Conservation (phyloP, 305 asterid species). For the Fraxinus latifolia region DNA sequence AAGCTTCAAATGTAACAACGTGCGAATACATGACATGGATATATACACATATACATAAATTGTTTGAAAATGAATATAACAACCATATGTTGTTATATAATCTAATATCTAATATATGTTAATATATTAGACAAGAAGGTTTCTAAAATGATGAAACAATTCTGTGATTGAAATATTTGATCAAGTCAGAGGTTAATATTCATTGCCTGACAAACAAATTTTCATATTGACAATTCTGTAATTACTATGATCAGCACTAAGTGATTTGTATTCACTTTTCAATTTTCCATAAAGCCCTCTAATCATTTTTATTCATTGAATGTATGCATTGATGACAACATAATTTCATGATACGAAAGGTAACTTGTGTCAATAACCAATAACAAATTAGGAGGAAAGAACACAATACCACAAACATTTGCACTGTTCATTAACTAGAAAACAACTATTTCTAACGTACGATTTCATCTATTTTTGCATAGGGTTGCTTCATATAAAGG, state of each 20-base stretch:
- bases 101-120: background rate
- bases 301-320: background rate
- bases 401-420: background rate
- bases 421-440: background rate
- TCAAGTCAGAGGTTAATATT: background rate
- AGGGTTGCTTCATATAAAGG: background rate
- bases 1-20: background rate
- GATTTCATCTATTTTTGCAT: background rate
- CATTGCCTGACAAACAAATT: background rate
- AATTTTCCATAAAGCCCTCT: background rate
- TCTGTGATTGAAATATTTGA: background rate
- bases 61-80: background rate
- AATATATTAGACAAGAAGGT: background rate
- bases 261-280: background rate
- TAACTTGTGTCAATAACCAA: background rate
- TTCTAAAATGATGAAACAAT: background rate
- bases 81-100: background rate
- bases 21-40: background rate
- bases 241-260: background rate
- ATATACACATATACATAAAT: background rate
- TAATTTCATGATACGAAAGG: constrained; percentile 1
- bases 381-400: background rate
- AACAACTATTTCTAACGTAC: background rate
- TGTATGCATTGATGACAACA: background rate
- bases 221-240: background rate